Conservation (phyloP, 2,329 filamentous ascomycete genomes). For the Coniochaeta prunicola region DNA sequence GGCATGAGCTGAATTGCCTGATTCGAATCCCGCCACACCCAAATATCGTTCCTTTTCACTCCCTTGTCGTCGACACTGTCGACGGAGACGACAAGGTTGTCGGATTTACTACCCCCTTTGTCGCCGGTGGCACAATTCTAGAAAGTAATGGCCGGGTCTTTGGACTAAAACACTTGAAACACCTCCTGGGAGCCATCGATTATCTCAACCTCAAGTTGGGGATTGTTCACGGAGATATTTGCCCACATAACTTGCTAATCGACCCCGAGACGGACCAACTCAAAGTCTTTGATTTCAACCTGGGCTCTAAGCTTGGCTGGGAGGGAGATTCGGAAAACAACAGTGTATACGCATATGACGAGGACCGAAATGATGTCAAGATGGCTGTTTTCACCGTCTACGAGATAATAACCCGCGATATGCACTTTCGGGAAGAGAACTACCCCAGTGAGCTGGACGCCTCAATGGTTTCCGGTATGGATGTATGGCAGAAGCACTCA, state of each 20-base stretch:
- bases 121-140: constrained; percentile 18
- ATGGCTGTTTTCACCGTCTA: constrained; percentile 10
- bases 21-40: constrained; percentile 26
- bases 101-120: constrained; percentile 27
- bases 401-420: constrained; percentile 9
- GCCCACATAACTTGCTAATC: constrained; percentile 9
- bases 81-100: constrained; percentile 18
- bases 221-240: constrained; percentile 12
- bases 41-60: constrained; percentile 27
- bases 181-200: constrained; percentile 7
- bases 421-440: neutral
- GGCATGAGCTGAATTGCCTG: constrained; percentile 27
- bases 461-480: neutral
- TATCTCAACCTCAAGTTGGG: constrained; percentile 10
- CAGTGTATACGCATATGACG: constrained; percentile 3
- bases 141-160: constrained; percentile 9
- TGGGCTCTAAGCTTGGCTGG: constrained; percentile 9
- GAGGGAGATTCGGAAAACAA: constrained; percentile 4
- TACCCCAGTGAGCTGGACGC: constrained; percentile 3
- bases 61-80: constrained; percentile 24
- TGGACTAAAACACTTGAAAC: constrained; percentile 8
- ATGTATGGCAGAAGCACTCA: constrained; percentile 4
- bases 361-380: constrained; percentile 8
- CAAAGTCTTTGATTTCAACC: constrained; percentile 11
- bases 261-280: constrained; percentile 7